Conservation (phyloP, 345 rosid species). For the Populus deltoides region DNA sequence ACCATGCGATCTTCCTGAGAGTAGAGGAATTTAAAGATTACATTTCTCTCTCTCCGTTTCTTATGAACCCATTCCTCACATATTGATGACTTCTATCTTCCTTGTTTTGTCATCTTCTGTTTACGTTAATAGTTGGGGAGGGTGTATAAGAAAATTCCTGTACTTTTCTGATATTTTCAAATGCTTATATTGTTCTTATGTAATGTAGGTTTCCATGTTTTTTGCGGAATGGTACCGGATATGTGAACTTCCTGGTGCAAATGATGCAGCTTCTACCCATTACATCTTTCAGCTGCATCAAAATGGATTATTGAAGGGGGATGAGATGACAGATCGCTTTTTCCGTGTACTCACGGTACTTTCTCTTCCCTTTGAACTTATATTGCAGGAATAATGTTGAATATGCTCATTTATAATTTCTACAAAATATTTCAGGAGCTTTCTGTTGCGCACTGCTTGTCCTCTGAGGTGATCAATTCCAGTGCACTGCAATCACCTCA, state of each 20-base stretch:
- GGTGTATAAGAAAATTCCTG: not conserved
- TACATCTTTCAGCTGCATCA: slow-evolving; percentile 74
- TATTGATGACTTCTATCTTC: not conserved
- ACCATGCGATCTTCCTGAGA: not conserved
- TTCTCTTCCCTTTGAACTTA: not conserved
- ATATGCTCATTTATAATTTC: not conserved
- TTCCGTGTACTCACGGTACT: slow-evolving; percentile 69
- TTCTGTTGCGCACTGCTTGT: slow-evolving; percentile 79
- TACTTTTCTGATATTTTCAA: not conserved
- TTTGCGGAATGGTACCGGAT: slow-evolving; percentile 78
- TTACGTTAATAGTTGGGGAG: not conserved
- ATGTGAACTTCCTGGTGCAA: slow-evolving; percentile 72
- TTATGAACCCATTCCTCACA: not conserved
- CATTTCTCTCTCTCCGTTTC: not conserved
- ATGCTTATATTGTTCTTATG: not conserved
- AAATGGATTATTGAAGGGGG: slow-evolving; percentile 79
- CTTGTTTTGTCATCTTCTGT: not conserved
- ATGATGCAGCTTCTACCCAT: slow-evolving; percentile 58
- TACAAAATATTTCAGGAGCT: slow-evolving; percentile 49
- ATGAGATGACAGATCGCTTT: slow-evolving; percentile 79
- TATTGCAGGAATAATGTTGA: not conserved
- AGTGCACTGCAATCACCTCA: slow-evolving; percentile 59
- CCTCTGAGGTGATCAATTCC: slow-evolving; percentile 64
- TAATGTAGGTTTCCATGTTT: slow-evolving; percentile 59
- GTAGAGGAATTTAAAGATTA: not conserved